phyloP scores from a whole-genome alignment of 1,139 yeast genomes.

The Kurtzmaniella natalensis region DNA sequence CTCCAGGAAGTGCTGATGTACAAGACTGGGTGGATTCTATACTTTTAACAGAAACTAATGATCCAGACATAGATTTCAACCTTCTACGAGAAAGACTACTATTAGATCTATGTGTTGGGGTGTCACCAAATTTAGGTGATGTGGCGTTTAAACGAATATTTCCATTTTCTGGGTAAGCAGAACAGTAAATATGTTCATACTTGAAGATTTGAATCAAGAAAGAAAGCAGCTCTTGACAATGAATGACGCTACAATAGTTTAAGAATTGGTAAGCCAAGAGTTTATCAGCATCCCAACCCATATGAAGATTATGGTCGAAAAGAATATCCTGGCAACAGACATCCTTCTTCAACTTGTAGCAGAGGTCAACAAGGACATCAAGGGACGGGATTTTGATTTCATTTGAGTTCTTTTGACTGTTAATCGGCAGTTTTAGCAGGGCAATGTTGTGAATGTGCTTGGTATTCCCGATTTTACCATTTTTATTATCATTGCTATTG shows the following conservation, averaged over 20 bases:
- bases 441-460: too few relatives aligned
- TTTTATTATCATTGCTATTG: too few relatives aligned
- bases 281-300: not conserved
- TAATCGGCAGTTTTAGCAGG: not conserved
- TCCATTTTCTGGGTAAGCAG: constrained; percentile 14
- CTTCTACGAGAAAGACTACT: not conserved
- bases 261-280: constrained; percentile 16
- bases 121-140: constrained; percentile 5
- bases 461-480: too few relatives aligned
- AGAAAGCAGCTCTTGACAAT: constrained; percentile 43
- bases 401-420: too few relatives aligned
- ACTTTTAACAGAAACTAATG: not conserved
- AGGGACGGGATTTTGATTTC: constrained; percentile 4
- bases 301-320: not conserved
- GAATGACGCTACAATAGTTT: constrained; percentile 20
- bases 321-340: not conserved
- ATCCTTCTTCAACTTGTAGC: constrained; percentile 1
- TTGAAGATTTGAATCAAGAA: constrained; percentile 44
- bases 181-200: constrained; percentile 34
- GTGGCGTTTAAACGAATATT: constrained; percentile 8
- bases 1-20: constrained; percentile 1
- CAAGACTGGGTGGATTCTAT: not conserved
- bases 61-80: not conserved
- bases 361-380: constrained; percentile 5
- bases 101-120: not conserved